A percentile compares a stretch with the other conserved stretches of the same genome.
Evolutionary conservation across 495 filamentous ascomycete genomes (phyloP).

Genomic region (Penicillium waksmanii): DNA sequence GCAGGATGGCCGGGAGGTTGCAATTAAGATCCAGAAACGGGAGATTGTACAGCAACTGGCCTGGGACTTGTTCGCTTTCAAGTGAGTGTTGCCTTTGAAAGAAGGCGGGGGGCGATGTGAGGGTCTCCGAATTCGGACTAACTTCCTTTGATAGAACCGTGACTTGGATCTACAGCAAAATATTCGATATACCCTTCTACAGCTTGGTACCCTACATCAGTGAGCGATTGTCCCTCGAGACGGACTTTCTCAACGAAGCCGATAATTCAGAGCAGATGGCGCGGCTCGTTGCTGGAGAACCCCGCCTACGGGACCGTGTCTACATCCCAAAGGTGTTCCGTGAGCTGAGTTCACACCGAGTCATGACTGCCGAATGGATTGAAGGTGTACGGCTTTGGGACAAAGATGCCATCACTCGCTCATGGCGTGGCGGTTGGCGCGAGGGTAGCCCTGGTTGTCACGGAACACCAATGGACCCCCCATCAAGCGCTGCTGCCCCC

Average conservation of each 20-base stretch:
- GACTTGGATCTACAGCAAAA: conserved; percentile 71
- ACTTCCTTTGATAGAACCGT: conserved; percentile 61
- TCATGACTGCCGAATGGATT: conserved; percentile 97
- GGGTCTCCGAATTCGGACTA: background rate
- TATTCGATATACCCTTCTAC: conserved; percentile 89
- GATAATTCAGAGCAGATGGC: conserved; percentile 85
- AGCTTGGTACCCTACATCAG: conserved; percentile 86
- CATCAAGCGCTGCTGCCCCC: conserved; percentile 23
- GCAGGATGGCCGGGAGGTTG: conserved; percentile 83
- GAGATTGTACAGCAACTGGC: conserved; percentile 88
- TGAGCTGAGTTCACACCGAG: conserved; percentile 78
- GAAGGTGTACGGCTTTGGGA: conserved; percentile 93
- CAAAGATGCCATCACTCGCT: conserved; percentile 70
- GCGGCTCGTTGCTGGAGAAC: conserved; percentile 72
- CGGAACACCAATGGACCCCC: conserved; percentile 64
- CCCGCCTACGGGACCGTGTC: conserved; percentile 74
- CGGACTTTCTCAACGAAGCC: conserved; percentile 91
- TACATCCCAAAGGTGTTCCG: conserved; percentile 86
- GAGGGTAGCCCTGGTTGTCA: conserved; percentile 76
- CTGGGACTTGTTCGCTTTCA: conserved; percentile 96
- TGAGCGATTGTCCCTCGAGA: conserved; percentile 85
- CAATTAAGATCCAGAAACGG: conserved; percentile 94
- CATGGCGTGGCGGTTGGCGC: conserved; percentile 77
- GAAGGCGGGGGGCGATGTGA: background rate
- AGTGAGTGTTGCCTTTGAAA: conserved; percentile 53